A percentile compares a stretch with the other conserved stretches of the same genome.
These are phyloP conservation scores for Neonectria punicea DNA, from an alignment of 2,329 filamentous ascomycete genomes.

Conservation along the genomic window DNA sequence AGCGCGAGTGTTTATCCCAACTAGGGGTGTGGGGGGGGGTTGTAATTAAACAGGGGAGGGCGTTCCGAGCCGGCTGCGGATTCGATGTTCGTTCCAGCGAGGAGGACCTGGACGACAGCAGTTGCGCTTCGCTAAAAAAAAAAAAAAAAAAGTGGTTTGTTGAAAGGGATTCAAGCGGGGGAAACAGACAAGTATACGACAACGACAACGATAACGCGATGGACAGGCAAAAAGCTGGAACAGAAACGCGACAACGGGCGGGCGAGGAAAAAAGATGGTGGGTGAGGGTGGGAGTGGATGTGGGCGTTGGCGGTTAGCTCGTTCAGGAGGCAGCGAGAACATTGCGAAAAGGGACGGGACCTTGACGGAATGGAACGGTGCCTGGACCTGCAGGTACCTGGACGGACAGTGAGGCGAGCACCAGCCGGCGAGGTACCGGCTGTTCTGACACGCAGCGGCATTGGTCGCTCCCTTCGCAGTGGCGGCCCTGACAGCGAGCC, in stretches of 20 bases:
- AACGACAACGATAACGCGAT: slow-evolving; percentile 4
- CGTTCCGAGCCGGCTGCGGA: slow-evolving; percentile 33
- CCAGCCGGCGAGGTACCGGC: not conserved
- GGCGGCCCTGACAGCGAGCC: not conserved
- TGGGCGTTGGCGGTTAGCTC: slow-evolving; percentile 12
- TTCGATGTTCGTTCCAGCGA: slow-evolving; percentile 41
- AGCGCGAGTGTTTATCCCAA: slow-evolving; percentile 39
- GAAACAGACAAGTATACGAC: slow-evolving; percentile 13
- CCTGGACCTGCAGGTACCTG: not conserved
- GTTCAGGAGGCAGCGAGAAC: slow-evolving; percentile 10
- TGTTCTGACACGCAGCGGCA: not conserved
- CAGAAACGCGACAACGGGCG: slow-evolving; percentile 15
- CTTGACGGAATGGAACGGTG: not conserved
- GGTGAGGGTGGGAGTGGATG: slow-evolving; percentile 8
- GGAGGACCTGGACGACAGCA: slow-evolving; percentile 15
- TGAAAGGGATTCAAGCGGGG: slow-evolving; percentile 6
- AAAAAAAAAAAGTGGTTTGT: slow-evolving; percentile 1
- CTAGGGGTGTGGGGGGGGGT: slow-evolving; percentile 41
- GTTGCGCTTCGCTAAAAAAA: slow-evolving; percentile 13
- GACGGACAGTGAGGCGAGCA: not conserved
- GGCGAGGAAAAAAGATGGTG: slow-evolving; percentile 17
- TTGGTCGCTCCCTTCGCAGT: not conserved
- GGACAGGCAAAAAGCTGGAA: not conserved
- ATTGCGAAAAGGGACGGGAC: not conserved
- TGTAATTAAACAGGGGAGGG: slow-evolving; percentile 43